These are phyloP conservation scores for Neurospora sp. DNA, from an alignment of 2,329 filamentous ascomycete species.

Conservation along the genomic window DNA sequence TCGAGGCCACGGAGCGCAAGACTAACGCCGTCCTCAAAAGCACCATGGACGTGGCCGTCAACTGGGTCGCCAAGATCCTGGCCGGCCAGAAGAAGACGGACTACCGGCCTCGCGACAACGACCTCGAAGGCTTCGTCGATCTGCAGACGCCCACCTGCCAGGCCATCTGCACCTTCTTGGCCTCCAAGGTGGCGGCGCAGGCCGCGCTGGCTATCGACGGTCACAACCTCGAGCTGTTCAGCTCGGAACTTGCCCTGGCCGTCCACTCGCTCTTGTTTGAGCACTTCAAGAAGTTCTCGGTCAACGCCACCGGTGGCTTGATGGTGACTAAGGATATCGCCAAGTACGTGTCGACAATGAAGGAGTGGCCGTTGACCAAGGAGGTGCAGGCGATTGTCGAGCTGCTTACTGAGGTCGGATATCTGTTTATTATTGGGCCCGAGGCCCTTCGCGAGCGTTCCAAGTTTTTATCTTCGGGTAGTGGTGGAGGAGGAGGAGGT, in stretches of 20 bases:
- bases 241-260: conserved; percentile 72
- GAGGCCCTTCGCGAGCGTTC: conserved; percentile 66
- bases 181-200: conserved; percentile 48
- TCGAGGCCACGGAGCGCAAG: conserved; percentile 76
- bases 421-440: conserved; percentile 85
- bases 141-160: conserved; percentile 82
- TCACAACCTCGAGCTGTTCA: conserved; percentile 72
- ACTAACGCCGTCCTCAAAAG: conserved; percentile 52
- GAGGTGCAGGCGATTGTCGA: conserved; percentile 65
- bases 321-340: conserved; percentile 96
- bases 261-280: conserved; percentile 73
- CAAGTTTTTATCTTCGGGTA: conserved; percentile 41
- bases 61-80: conserved; percentile 66
- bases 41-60: conserved; percentile 57
- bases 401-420: conserved; percentile 85
- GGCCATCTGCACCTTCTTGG: conserved; percentile 71
- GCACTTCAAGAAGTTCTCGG: conserved; percentile 88
- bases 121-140: conserved; percentile 53
- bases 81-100: conserved; percentile 77
- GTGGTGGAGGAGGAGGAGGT: conserved; percentile 20
- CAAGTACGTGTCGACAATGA: conserved; percentile 73
- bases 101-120: conserved; percentile 77
- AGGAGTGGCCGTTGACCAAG: conserved; percentile 67
- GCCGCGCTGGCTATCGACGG: conserved; percentile 66
- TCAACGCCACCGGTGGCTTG: conserved; percentile 85